These are phyloP conservation scores for Kalmusia sp. DNA, from an alignment of 2,329 filamentous ascomycete species.

Conservation along the genomic window DNA sequence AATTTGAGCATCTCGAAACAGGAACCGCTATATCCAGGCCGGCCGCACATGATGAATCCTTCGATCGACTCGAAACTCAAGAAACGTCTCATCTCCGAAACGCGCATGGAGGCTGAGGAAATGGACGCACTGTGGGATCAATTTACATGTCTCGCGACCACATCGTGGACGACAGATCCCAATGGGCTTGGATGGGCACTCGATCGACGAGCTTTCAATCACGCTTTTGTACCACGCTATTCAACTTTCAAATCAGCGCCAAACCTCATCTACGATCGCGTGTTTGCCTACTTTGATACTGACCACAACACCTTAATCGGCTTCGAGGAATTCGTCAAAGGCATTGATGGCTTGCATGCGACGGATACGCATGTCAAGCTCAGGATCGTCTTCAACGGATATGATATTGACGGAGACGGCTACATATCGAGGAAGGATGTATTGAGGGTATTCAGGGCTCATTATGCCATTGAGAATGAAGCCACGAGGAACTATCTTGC, in stretches of 20 bases:
- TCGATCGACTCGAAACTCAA: slow-evolving; percentile 73
- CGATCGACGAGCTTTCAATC: slow-evolving; percentile 90
- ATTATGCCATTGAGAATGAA: slow-evolving; percentile 89
- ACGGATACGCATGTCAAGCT: slow-evolving; percentile 56
- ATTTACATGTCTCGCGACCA: slow-evolving; percentile 91
- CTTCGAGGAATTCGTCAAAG: slow-evolving; percentile 89
- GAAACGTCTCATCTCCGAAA: slow-evolving; percentile 60
- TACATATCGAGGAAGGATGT: slow-evolving; percentile 87
- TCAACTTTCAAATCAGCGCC: slow-evolving; percentile 78
- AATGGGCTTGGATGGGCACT: slow-evolving; percentile 81
- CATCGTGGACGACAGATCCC: slow-evolving; percentile 82
- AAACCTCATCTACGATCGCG: slow-evolving; percentile 92
- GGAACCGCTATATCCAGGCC: slow-evolving; percentile 55
- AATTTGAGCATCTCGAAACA: slow-evolving; percentile 80
- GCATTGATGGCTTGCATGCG: slow-evolving; percentile 69
- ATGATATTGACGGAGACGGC: slow-evolving; percentile 89
- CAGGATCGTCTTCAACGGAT: slow-evolving; percentile 78
- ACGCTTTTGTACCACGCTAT: slow-evolving; percentile 85
- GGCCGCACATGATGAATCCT: slow-evolving; percentile 74
- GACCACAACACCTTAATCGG: slow-evolving; percentile 89
- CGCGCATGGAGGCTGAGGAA: slow-evolving; percentile 76
- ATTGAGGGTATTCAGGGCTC: slow-evolving; percentile 87
- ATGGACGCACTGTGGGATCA: slow-evolving; percentile 96
- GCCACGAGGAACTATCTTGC: slow-evolving; percentile 84
- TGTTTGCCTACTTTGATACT: slow-evolving; percentile 95